phyloP scores from a whole-genome alignment of 306 rosid genomes.

The Herpetospermum pedunculosum region DNA sequence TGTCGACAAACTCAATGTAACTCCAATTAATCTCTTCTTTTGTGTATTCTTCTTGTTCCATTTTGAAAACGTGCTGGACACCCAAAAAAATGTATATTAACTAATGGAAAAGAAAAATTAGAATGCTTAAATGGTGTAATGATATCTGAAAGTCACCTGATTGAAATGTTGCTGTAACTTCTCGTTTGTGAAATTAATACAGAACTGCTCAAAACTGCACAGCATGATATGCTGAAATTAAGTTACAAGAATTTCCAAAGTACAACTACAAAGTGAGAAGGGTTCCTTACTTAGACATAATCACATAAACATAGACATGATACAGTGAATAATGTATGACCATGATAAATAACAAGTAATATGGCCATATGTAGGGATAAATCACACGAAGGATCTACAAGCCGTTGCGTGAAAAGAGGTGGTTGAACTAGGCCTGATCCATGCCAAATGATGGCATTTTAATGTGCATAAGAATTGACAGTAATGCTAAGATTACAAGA shows the following conservation, averaged over 20 bases:
- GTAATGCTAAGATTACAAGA: background rate
- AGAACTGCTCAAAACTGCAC: slow-evolving; percentile 98
- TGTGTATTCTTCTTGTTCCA: slow-evolving; percentile 99
- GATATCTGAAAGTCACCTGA: slow-evolving; percentile 39
- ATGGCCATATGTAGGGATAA: background rate
- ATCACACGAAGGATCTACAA: background rate
- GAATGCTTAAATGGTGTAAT: background rate
- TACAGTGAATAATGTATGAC: background rate
- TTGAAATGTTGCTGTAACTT: slow-evolving; percentile 98
- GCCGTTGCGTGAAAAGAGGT: background rate
- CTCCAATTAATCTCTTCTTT: slow-evolving; percentile 96
- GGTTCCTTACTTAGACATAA: background rate
- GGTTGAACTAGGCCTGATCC: no score
- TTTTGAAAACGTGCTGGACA: slow-evolving; percentile 93
- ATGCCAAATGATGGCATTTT: no score
- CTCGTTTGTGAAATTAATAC: slow-evolving; percentile 97
- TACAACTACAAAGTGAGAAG: slow-evolving; percentile 7
- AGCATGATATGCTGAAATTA: slow-evolving; percentile 39
- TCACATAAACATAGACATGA: background rate
- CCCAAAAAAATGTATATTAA: slow-evolving; percentile 15
- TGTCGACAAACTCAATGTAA: slow-evolving; percentile 97
- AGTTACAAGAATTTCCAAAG: slow-evolving; percentile 34
- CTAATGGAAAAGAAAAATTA: background rate
- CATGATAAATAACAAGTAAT: background rate
- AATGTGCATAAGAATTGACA: background rate